Evolutionary conservation across 106 monocot genomes (phyloP), one percentile per base, ranked within the genome.

Genomic region (Dendrobium nobile): DNA sequence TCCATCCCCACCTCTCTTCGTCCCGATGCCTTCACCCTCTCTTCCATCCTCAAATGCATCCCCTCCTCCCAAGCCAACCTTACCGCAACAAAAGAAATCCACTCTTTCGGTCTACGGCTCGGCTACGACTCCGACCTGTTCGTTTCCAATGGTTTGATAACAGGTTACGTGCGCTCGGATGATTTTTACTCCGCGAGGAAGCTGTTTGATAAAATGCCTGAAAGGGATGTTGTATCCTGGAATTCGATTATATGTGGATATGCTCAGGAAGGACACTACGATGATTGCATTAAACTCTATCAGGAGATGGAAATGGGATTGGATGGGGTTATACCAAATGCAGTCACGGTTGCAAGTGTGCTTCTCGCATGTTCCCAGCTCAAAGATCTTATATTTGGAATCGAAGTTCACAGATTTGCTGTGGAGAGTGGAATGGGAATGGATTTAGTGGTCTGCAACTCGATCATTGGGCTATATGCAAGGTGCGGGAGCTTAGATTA

Each of bases 11-110:
- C 67, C 19, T 64, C 68, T 20, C n/a, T 86, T 73, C 64, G 73
- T 9, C 89, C 84, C 80, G 86, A 89, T 17, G 84, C 79, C 16
- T 85, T 87, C 89, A 82, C 89, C 43, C 79, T 86, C 55, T 89
- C 89, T 8, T 45, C 84, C 17, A 82, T 89, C 43, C 74, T 89
- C 28, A 89, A 82, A 80, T 87, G 84, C 16, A 54, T 85, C n/a
- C 75, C 80, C 47, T 78, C 80, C 47, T 82, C 82, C 24, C 37
- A 33, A 17, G 9, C 82, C 10, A 51, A 26, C 43, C n/a, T 82
- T 47, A 19, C 75, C 27, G 41, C 82, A 20, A 7, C 45, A 13
- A 47, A 47, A 13, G 54, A 77, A 28, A 54, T 80, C 67, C 89
- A 89, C 24, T 82, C 77, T 20, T 80, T 80, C 33, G 77, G 80